These are phyloP conservation scores for Beauveria rudraprayagi DNA, from an alignment of 2,329 filamentous ascomycete genomes.

Conservation along the genomic window DNA sequence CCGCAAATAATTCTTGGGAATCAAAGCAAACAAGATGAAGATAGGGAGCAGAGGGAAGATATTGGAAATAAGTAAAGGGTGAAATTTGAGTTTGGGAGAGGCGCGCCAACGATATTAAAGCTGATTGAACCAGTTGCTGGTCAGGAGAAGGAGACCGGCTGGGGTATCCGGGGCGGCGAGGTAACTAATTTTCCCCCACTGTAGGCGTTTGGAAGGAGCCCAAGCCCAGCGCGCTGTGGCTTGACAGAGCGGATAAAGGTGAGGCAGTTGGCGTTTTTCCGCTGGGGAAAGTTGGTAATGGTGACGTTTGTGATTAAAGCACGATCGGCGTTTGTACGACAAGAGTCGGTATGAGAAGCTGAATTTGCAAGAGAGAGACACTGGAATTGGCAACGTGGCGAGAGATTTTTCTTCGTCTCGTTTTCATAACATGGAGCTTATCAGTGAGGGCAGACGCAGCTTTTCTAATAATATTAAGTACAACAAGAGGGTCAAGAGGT, in stretches of 20 bases:
- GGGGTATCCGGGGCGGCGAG: background rate
- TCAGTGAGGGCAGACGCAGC: background rate
- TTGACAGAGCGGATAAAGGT: background rate
- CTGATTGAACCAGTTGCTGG: background rate
- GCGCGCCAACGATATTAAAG: slow-evolving; percentile 5
- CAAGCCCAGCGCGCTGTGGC: background rate
- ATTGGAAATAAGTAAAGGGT: background rate
- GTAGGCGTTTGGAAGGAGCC: background rate
- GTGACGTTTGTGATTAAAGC: background rate
- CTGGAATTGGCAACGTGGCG: background rate
- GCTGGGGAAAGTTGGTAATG: background rate
- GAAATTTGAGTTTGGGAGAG: slow-evolving; percentile 1
- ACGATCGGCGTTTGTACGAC: background rate
- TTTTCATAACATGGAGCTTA: background rate
- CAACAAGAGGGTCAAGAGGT: background rate
- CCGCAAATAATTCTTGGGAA: background rate
- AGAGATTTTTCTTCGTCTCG: background rate
- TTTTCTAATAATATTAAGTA: background rate
- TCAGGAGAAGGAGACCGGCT: background rate
- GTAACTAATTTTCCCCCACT: background rate
- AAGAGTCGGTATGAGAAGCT: background rate
- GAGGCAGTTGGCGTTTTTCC: background rate
- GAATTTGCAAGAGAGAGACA: background rate
- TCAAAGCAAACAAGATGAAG: background rate
- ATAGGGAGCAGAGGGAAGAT: background rate